These are phyloP conservation scores for Sedum album DNA, from an alignment of 164 flowering plant genomes.

Conservation along the genomic window DNA sequence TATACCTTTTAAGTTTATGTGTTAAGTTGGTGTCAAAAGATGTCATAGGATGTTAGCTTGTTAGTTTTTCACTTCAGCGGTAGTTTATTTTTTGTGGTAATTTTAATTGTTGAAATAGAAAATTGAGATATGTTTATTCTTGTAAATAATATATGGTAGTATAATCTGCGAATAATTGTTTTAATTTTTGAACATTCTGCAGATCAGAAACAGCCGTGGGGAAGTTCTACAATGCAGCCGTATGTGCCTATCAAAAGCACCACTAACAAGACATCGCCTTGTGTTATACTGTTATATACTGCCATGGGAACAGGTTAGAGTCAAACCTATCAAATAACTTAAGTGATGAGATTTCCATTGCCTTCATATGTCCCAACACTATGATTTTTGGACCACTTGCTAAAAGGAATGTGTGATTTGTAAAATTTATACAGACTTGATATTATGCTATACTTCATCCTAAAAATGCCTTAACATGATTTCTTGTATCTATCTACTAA, in stretches of 20 bases:
- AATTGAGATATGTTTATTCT: no score
- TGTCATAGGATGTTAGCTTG: no score
- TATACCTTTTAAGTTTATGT: no score
- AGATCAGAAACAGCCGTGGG: conserved; percentile 76
- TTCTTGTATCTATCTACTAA: no score
- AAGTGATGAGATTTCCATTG: not conserved
- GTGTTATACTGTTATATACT: conserved; percentile 97
- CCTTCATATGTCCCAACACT: not conserved
- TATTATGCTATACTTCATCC: no score
- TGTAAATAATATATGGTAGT: not conserved
- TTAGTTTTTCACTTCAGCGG: no score
- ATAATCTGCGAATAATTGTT: not conserved
- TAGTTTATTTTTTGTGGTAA: no score
- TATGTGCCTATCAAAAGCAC: conserved; percentile 65
- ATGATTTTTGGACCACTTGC: not conserved
- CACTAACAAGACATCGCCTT: conserved; percentile 67
- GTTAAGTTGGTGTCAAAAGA: no score
- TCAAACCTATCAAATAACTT: not conserved
- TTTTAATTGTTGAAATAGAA: no score
- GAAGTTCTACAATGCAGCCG: conserved; percentile 81
- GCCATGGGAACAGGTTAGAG: conserved; percentile 94
- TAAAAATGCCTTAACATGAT: no score
- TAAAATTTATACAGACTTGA: not conserved
- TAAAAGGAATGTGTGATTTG: not conserved
- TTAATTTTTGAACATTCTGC: conserved; percentile 20